These are phyloP conservation scores for Lachancea dasiensis DNA, from an alignment of 805 yeast genomes.

Conservation along the genomic window DNA sequence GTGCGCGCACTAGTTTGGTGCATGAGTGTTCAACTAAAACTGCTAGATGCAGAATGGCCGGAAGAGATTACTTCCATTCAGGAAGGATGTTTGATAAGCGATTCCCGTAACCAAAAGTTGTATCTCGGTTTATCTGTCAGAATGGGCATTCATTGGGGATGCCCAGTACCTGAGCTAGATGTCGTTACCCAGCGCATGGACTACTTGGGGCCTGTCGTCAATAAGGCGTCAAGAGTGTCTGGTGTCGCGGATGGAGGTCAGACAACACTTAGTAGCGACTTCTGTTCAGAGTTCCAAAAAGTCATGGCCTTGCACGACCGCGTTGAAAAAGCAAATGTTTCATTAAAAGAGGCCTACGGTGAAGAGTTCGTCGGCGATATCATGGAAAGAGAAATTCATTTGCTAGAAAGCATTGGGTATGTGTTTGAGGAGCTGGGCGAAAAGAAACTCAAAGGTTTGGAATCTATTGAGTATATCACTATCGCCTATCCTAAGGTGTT, in stretches of 20 bases:
- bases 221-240: conserved; percentile 86
- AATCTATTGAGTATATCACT: conserved; percentile 83
- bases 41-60: conserved; percentile 91
- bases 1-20: conserved; percentile 91
- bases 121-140: conserved; percentile 90
- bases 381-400: conserved; percentile 57
- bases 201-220: conserved; percentile 98
- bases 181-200: conserved; percentile 96
- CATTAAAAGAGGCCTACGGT: conserved; percentile 39
- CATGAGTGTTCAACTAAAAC: conserved; percentile 80
- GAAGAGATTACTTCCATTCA: conserved; percentile 77
- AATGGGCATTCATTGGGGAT: conserved; percentile 99
- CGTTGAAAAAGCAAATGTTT: conserved; percentile 24
- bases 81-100: conserved; percentile 78
- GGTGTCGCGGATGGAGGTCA: conserved; percentile 99
- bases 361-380: conserved; percentile 45
- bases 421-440: conserved; percentile 69
- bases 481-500: conserved; percentile 66
- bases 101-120: conserved; percentile 48
- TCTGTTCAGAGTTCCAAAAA: conserved; percentile 62
- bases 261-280: conserved; percentile 79
- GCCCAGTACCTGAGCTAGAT: conserved; percentile 93
- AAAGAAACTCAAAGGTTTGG: conserved; percentile 86
- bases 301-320: conserved; percentile 39
- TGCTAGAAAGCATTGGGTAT: conserved; percentile 66